Evolutionary conservation across 2,329 filamentous ascomycete genomes (phyloP).

Genomic region (Coniochaeta sp.): DNA sequence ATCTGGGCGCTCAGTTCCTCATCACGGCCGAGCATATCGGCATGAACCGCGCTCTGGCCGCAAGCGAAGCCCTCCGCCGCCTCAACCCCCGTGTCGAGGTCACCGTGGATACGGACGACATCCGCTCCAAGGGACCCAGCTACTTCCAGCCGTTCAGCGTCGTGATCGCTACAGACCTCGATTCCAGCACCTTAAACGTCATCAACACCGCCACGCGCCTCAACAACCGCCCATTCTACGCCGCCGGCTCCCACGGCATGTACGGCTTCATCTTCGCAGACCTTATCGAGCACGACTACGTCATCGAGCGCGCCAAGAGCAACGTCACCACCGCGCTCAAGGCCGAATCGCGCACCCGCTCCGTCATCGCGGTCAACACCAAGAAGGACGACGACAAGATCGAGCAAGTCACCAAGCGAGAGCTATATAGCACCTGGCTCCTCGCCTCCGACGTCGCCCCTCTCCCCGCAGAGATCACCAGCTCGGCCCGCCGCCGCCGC

Average conservation of each 20-base stretch:
- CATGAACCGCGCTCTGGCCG: slow-evolving; percentile 77
- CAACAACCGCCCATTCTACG: slow-evolving; percentile 77
- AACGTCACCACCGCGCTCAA: slow-evolving; percentile 58
- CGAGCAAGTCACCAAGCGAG: slow-evolving; percentile 86
- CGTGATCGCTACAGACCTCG: slow-evolving; percentile 82
- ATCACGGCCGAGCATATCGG: slow-evolving; percentile 62
- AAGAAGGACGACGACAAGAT: slow-evolving; percentile 66
- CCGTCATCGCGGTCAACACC: slow-evolving; percentile 62
- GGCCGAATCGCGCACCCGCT: slow-evolving; percentile 70
- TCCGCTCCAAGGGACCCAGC: slow-evolving; percentile 58
- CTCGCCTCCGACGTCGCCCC: slow-evolving; percentile 72
- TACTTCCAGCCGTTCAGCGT: slow-evolving; percentile 79
- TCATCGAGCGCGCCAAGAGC: slow-evolving; percentile 75
- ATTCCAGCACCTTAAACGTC: slow-evolving; percentile 62
- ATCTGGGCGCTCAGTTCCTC: slow-evolving; percentile 80
- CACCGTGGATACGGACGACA: slow-evolving; percentile 58
- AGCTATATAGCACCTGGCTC: slow-evolving; percentile 81
- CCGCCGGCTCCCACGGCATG: slow-evolving; percentile 76
- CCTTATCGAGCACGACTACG: slow-evolving; percentile 81
- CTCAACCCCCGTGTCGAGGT: slow-evolving; percentile 86
- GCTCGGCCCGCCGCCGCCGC: slow-evolving; percentile 59
- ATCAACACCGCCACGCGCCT: slow-evolving; percentile 85
- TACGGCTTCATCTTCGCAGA: slow-evolving; percentile 96
- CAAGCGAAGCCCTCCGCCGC: slow-evolving; percentile 67
- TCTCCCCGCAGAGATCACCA: slow-evolving; percentile 62